These are phyloP conservation scores for Plenodomus biglobosus DNA, from an alignment of 2,329 filamentous ascomycete genomes.

Conservation along the genomic window DNA sequence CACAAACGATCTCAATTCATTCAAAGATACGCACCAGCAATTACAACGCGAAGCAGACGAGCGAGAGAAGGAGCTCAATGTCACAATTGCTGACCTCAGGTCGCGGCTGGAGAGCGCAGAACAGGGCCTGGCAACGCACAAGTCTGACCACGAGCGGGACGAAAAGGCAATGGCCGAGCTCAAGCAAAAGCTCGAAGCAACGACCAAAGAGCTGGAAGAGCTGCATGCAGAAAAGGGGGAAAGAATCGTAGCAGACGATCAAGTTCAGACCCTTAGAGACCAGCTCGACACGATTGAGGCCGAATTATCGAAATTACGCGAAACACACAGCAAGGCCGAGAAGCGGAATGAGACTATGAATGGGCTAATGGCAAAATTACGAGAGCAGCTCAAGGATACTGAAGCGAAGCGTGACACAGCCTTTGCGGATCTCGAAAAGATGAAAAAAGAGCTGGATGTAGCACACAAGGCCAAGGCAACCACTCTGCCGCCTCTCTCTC, in stretches of 20 bases:
- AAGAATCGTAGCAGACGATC: slow-evolving; percentile 33
- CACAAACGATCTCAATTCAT: slow-evolving; percentile 62
- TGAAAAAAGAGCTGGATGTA: slow-evolving; percentile 33
- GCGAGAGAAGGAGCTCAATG: slow-evolving; percentile 33
- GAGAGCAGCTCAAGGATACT: slow-evolving; percentile 56
- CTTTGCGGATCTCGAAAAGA: slow-evolving; percentile 46
- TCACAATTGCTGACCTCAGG: slow-evolving; percentile 31
- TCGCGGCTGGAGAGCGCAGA: slow-evolving; percentile 44
- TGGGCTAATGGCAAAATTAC: slow-evolving; percentile 57
- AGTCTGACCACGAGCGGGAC: slow-evolving; percentile 45
- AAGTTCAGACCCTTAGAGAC: slow-evolving; percentile 27
- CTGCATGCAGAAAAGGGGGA: slow-evolving; percentile 41
- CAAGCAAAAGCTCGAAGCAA: slow-evolving; percentile 30
- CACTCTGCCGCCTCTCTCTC: slow-evolving; percentile 10
- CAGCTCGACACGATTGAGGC: slow-evolving; percentile 37
- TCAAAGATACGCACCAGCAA: slow-evolving; percentile 56
- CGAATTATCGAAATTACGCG: slow-evolving; percentile 34
- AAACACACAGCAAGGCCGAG: slow-evolving; percentile 46
- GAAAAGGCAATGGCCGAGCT: slow-evolving; percentile 46
- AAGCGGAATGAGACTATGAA: slow-evolving; percentile 59
- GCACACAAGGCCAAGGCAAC: slow-evolving; percentile 17
- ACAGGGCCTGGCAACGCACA: slow-evolving; percentile 49
- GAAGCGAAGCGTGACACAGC: slow-evolving; percentile 53
- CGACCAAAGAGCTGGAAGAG: slow-evolving; percentile 54
- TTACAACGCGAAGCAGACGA: slow-evolving; percentile 36